Evolutionary conservation across 2,329 filamentous ascomycete species (phyloP), one percentile per base, ranked within the genome.

Genomic region (Pyrenophora tritici-repentis): DNA sequence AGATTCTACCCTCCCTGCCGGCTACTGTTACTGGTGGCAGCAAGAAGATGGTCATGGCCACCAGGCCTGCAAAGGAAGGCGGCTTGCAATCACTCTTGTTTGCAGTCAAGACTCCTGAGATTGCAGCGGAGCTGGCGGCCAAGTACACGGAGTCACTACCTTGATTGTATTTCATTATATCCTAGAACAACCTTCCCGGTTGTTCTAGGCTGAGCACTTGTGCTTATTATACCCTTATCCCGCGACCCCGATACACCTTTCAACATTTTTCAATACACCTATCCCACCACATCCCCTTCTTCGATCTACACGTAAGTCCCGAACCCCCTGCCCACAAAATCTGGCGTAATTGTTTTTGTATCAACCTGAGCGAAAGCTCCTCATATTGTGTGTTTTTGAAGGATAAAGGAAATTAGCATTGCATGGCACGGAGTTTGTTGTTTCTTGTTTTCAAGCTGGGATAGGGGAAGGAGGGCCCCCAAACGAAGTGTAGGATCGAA

Each of bases 21-120:
- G 58, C 65, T 16, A 62, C 43, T 43, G 52, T 65, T 17, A 57
- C 61, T 3, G 67, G 66, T 14, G 53, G 42, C 22, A 67, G 59
- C 47, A 63, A 58, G 49, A 73, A 68, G 56, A 65, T 68, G 59
- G 67, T 71, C 4, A 56, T 54, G 39, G 60, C 66, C 2, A 55
- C 62, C 10, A 51, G 60, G 10, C 56, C 65, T 6, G 58, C 56
- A 7, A 61, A 65, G 26, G 65, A 67, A 40, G 67, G 65, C 32
- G 66, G 62, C 7, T 41, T 67, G 14, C 47, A 43, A 5, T 56
- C 56, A 2, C 51, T 64, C n/a, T 60, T 58, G 31, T 63, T 70
- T 36, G 61, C 61, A 3, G 56, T 73, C 35, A 69, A 67, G 52
- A 63, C 57, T 6, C 36, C 58, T 8, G 70, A 70, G 17, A 53